phyloP scores from a whole-genome alignment of 805 yeast species.

The Candida xiaguanensis region DNA sequence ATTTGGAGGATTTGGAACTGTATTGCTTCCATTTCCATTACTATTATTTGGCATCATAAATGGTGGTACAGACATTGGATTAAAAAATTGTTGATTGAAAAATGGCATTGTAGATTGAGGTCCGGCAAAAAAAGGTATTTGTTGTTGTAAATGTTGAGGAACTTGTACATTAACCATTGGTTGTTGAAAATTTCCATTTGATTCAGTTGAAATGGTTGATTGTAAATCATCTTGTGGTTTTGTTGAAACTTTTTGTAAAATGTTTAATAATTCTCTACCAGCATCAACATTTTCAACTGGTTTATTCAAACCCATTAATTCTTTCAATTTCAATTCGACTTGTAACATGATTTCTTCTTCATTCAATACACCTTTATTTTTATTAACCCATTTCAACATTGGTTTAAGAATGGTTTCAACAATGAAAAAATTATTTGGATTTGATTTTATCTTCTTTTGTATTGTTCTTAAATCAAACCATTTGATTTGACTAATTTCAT shows the following conservation, averaged over 20 bases:
- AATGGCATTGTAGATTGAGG: constrained; percentile 16
- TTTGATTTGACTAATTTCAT: constrained; percentile 79
- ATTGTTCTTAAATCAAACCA: constrained; percentile 63
- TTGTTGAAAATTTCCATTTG: not conserved
- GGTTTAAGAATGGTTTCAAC: constrained; percentile 50
- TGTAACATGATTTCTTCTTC: constrained; percentile 59
- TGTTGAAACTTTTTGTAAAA: constrained; percentile 43
- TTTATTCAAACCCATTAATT: constrained; percentile 51
- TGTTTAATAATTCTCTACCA: constrained; percentile 70
- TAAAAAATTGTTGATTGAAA: constrained; percentile 8
- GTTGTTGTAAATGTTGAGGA: constrained; percentile 31
- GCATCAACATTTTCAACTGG: constrained; percentile 48
- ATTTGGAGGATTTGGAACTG: constrained; percentile 16
- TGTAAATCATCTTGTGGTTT: constrained; percentile 3
- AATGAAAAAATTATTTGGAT: constrained; percentile 39
- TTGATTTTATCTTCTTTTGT: constrained; percentile 38
- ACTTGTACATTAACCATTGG: constrained; percentile 12
- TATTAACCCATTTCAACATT: constrained; percentile 51
- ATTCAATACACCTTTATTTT: constrained; percentile 43
- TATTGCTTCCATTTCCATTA: not conserved
- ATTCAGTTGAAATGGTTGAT: not conserved
- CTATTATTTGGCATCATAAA: constrained; percentile 11
- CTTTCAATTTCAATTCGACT: constrained; percentile 65
- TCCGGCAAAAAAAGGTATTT: constrained; percentile 16
- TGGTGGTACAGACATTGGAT: constrained; percentile 8